phyloP scores from a whole-genome alignment of 2,329 filamentous ascomycete species.

The Plenodomus lindquistii region DNA sequence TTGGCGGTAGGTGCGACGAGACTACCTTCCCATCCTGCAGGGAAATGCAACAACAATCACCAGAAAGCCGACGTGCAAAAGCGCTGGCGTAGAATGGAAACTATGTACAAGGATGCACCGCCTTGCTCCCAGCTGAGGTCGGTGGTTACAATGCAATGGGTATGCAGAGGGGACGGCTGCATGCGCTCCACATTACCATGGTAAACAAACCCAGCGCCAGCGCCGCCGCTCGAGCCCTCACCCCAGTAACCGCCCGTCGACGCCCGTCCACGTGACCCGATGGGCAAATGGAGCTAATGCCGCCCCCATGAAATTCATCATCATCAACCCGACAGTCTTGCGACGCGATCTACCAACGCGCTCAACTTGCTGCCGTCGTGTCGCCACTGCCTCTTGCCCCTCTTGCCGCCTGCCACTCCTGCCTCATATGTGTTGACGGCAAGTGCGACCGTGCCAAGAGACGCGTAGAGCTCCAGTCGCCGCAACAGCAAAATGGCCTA shows the following conservation, averaged over 20 bases:
- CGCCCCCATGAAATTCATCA: not conserved
- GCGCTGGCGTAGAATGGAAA: slow-evolving; percentile 18
- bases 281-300: too few relatives aligned
- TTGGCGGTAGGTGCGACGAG: slow-evolving; percentile 25
- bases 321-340: too few relatives aligned
- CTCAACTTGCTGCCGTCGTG: not conserved
- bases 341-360: slow-evolving; percentile 7
- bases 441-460: slow-evolving; percentile 14
- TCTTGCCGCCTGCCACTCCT: not conserved
- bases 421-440: slow-evolving; percentile 20
- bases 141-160: slow-evolving; percentile 7
- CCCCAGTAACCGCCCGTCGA: slow-evolving; percentile 12
- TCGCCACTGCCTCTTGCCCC: slow-evolving; percentile 6
- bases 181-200: slow-evolving; percentile 6
- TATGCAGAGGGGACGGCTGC: slow-evolving; percentile 16
- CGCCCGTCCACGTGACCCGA: slow-evolving; percentile 7
- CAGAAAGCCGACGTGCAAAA: slow-evolving; percentile 10
- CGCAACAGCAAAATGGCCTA: slow-evolving; percentile 25
- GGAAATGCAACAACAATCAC: slow-evolving; percentile 11
- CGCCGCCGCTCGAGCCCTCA: slow-evolving; percentile 5
- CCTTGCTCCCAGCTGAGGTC: slow-evolving; percentile 10
- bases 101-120: slow-evolving; percentile 35
- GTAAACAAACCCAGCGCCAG: slow-evolving; percentile 10
- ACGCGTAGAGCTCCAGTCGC: slow-evolving; percentile 17
- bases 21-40: slow-evolving; percentile 32